Evolutionary conservation across 305 asterid genomes (phyloP).

Genomic region (Euphrasia arctica): DNA sequence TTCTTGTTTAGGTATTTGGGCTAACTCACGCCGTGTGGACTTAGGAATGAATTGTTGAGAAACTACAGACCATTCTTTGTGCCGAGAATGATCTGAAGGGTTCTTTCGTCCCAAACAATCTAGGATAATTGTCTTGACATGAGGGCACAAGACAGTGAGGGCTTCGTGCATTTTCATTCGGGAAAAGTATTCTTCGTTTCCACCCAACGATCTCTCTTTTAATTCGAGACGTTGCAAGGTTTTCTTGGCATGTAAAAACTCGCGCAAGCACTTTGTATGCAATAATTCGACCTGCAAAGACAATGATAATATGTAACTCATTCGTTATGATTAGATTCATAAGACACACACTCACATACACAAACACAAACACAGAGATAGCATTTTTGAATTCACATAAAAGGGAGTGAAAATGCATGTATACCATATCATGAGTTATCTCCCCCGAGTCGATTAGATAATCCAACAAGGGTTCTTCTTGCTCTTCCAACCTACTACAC

Average conservation of each 20-base stretch:
- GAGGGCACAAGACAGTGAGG: conserved; percentile 38
- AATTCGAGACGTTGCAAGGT: conserved; percentile 43
- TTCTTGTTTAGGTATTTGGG: conserved; percentile 35
- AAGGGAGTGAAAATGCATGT: conserved; percentile 18
- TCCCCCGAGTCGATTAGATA: conserved; percentile 46
- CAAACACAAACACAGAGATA: neutral
- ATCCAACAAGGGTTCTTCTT: conserved; percentile 42
- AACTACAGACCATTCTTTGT: conserved; percentile 29
- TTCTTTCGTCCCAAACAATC: conserved; percentile 55
- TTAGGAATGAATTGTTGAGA: conserved; percentile 32
- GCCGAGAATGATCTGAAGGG: conserved; percentile 36
- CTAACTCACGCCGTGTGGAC: conserved; percentile 47
- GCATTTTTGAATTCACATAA: conserved; percentile 1
- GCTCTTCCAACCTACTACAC: conserved; percentile 42
- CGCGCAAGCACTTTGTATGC: conserved; percentile 53
- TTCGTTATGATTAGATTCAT: too few relatives aligned
- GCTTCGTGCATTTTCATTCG: conserved; percentile 24
- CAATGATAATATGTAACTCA: neutral
- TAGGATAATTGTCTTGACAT: conserved; percentile 49
- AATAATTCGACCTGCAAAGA: conserved; percentile 70
- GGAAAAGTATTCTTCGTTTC: conserved; percentile 7
- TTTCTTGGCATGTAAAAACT: conserved; percentile 46
- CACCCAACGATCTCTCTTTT: conserved; percentile 16
- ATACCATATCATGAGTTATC: conserved; percentile 57
- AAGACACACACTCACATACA: neutral